Evolutionary conservation across 2,329 filamentous ascomycete species (phyloP), one percentile per base, ranked within the genome.

Genomic region (Myriosclerotinia duriaeana): DNA sequence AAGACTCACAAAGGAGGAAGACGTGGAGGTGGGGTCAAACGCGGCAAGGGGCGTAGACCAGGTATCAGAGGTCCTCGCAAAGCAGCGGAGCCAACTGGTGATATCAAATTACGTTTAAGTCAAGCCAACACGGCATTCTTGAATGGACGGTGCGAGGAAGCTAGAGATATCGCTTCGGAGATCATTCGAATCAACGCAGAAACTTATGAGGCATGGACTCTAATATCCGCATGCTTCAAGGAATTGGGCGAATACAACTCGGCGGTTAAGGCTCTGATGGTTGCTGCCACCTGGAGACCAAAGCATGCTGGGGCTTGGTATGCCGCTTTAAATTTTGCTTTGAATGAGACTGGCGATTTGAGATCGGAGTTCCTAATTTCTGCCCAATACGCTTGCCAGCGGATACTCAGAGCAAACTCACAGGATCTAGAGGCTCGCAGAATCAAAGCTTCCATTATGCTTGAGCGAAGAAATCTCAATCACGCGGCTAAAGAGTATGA

Each of bases 101-200:
- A 92, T 71, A 91, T 93, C 76, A 91, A 89, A 72, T 81, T 85
- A 52, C 81, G 88, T 53, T 82, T 93, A 59, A 83, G 84, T 56
- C 81, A 85, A 73, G 90, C 91, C 3, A 90, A 87, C 67, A 82
- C 88, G 68, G 85, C 87, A 5, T 93, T 88, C 73, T 81, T 92
- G 67, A 80, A 83, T 12, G 81, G 83, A 36, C 82, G 88, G 26
- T 87, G 88, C 69, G 81, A 85, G 6, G 79, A 82, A 52, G 88
- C 89, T 6, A 79, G 87, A 46, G 81, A 83, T 20, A 79, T 85
- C 30, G 83, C 86, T 11, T 82, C 83, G 52, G 87, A 89, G 72
- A 84, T 89, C 66, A 88, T 90, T 72, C 83, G 87, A 61, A 87
- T 89, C 74, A 89, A 90, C 69, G 86, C 85, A 26, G 87, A 89